Evolutionary conservation across 2,329 filamentous ascomycete species (phyloP).

Genomic region (Alternaria metachromatica): DNA sequence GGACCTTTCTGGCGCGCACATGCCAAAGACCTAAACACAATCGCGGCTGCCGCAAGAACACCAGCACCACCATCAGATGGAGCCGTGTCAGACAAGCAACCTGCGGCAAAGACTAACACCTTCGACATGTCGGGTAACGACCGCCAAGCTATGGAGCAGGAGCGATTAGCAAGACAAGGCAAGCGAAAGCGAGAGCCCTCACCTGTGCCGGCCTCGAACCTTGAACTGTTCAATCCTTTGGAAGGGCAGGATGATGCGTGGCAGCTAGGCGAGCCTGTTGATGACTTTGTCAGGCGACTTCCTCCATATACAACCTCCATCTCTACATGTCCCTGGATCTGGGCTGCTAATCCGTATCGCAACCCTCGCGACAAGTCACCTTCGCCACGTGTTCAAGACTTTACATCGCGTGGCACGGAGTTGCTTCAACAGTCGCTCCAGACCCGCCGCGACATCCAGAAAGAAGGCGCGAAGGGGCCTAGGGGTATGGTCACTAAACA

Average conservation of each 20-base stretch:
- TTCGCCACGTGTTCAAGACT: slow-evolving; percentile 54
- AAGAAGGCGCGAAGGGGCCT: slow-evolving; percentile 58
- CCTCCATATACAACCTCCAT: slow-evolving; percentile 65
- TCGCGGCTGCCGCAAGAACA: slow-evolving; percentile 18
- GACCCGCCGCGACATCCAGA: slow-evolving; percentile 58
- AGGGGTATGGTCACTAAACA: slow-evolving; percentile 47
- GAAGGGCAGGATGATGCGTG: slow-evolving; percentile 62
- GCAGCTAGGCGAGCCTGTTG: slow-evolving; percentile 68
- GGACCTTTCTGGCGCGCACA: slow-evolving; percentile 27
- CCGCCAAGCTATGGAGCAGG: slow-evolving; percentile 22
- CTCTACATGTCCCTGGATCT: slow-evolving; percentile 70
- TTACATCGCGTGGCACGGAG: slow-evolving; percentile 62
- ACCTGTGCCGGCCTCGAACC: slow-evolving; percentile 9
- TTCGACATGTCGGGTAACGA: slow-evolving; percentile 8
- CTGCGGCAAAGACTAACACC: slow-evolving; percentile 5
- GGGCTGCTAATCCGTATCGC: slow-evolving; percentile 68
- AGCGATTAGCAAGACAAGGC: slow-evolving; percentile 11
- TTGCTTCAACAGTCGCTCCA: slow-evolving; percentile 60
- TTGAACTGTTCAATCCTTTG: slow-evolving; percentile 60
- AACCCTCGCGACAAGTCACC: slow-evolving; percentile 41
- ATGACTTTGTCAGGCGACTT: slow-evolving; percentile 71
- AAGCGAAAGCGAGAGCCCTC: slow-evolving; percentile 20
- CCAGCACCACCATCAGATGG: background rate
- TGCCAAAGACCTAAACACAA: slow-evolving; percentile 32
- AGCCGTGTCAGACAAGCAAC: background rate